Evolutionary conservation across 208 protist species (phyloP).

Genomic region (Entamoeba moshkovskii): DNA sequence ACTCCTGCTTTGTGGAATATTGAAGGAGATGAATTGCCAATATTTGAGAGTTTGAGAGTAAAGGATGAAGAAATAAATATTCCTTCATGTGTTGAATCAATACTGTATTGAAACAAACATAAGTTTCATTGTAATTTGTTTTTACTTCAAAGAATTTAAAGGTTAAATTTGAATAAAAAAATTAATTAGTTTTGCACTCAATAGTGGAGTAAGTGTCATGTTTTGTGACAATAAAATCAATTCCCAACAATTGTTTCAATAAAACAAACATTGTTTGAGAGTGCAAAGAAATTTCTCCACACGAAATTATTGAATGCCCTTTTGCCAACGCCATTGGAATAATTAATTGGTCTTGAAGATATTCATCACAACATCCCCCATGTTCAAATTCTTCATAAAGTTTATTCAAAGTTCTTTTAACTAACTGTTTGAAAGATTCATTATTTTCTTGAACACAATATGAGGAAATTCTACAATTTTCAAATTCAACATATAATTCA

Average conservation of each 20-base stretch:
- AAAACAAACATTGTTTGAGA: neutral
- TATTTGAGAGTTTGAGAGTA: neutral
- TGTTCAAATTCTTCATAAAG: neutral
- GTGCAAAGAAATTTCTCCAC: neutral
- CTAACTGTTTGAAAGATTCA: neutral
- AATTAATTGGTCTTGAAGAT: neutral
- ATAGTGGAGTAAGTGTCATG: neutral
- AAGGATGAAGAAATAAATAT: neutral
- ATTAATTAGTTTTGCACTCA: neutral
- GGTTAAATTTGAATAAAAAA: neutral
- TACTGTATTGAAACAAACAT: neutral
- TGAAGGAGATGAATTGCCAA: neutral
- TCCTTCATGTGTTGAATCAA: neutral
- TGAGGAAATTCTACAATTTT: neutral
- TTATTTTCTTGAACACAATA: neutral
- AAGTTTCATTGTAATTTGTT: neutral
- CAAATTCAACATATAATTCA: neutral
- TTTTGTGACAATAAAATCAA: neutral
- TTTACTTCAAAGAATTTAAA: neutral
- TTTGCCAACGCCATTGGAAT: neutral
- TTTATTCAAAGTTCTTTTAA: neutral
- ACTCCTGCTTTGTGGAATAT: neutral
- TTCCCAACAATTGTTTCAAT: neutral
- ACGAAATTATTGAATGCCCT: neutral
- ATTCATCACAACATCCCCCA: neutral